Percentiles rank a stretch among this genome's conserved stretches.
Conservation (phyloP, 192 early-diverging fungal species). For the Gorgonomyces haynaldii region DNA sequence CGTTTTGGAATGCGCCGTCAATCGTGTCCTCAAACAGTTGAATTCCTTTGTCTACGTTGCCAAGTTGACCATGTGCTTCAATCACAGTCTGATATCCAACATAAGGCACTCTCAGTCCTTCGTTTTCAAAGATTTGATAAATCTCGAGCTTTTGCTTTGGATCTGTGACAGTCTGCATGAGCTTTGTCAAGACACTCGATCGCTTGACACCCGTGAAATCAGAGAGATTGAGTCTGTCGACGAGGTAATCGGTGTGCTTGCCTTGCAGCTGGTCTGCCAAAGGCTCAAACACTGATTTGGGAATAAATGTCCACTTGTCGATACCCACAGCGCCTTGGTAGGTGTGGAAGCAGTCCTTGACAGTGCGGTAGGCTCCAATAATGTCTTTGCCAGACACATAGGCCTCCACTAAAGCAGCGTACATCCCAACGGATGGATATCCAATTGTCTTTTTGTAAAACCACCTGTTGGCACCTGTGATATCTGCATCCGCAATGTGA, state of each 20-base stretch:
- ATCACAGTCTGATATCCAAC: not conserved
- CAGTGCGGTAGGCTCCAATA: too few relatives aligned
- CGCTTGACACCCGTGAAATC: not conserved
- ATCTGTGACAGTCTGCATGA: not conserved
- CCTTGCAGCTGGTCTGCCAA: not conserved
- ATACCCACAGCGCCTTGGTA: too few relatives aligned
- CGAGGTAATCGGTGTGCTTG: not conserved
- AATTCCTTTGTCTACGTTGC: not conserved
- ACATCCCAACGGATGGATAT: constrained; percentile 4
- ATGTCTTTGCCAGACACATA: too few relatives aligned
- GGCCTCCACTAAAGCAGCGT: not conserved
- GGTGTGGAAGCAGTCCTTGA: too few relatives aligned
- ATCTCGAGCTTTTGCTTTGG: not conserved
- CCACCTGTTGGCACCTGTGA: not conserved
- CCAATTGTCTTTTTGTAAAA: not conserved
- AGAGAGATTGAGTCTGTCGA: not conserved
- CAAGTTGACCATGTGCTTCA: not conserved
- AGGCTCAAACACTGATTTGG: not conserved
- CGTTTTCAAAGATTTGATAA: not conserved
- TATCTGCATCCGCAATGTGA: not conserved
- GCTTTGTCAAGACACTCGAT: not conserved
- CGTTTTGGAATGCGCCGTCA: not conserved
- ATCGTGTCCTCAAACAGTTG: not conserved
- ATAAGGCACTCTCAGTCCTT: not conserved
- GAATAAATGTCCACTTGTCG: too few relatives aligned